These are phyloP conservation scores for Artemisia argyi DNA, from an alignment of 129 eudicot species.

Conservation along the genomic window DNA sequence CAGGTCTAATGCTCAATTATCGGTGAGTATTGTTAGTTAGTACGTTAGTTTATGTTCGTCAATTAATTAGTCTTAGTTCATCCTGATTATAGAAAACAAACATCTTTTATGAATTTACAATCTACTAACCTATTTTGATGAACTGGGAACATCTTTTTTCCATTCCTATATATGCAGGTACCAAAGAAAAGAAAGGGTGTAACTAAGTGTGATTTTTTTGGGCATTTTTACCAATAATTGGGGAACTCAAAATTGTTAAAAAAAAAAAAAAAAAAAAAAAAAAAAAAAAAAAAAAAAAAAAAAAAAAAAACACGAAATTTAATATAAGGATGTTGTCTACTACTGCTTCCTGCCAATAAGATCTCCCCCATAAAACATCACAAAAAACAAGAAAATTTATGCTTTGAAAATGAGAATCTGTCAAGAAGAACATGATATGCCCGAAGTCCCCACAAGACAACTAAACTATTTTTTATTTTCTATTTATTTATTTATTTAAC, in stretches of 20 bases:
- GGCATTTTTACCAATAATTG: not conserved
- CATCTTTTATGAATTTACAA: no score
- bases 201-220: not conserved
- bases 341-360: constrained; percentile 20
- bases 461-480: not conserved
- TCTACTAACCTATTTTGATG: no score
- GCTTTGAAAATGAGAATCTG: constrained; percentile 37
- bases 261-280: not conserved
- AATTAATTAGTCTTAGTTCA: not conserved
- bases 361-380: constrained; percentile 34
- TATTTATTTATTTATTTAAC: no score
- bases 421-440: constrained; percentile 33
- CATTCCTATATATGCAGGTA: not conserved
- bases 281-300: no score
- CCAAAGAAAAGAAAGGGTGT: not conserved
- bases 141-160: no score
- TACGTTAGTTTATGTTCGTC: not conserved
- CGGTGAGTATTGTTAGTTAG: not conserved
- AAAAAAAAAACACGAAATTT: not conserved
- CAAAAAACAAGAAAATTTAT: constrained; percentile 27
- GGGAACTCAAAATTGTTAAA: constrained; percentile 2
- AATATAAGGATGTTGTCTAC: constrained; percentile 13
- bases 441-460: constrained; percentile 21
- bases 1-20: not conserved
- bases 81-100: no score